Percentiles rank a stretch among this genome's conserved stretches.
Evolutionary conservation across 2,329 filamentous ascomycete genomes (phyloP).

Genomic region (Mycogone perniciosa): DNA sequence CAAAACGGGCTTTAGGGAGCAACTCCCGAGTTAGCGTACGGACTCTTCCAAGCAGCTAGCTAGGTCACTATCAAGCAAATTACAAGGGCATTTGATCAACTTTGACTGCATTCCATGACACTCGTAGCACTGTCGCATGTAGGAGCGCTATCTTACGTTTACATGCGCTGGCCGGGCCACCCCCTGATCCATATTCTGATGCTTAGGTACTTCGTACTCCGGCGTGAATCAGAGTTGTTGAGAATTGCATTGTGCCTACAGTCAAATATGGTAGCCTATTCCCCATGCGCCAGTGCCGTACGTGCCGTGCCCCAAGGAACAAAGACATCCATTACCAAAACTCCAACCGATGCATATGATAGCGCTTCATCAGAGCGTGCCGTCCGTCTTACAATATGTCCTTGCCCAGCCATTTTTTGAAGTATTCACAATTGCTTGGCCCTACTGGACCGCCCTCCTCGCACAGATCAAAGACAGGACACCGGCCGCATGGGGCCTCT

Average conservation of each 20-base stretch:
- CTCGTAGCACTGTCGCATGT: too few species aligned
- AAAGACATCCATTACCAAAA: conserved; percentile 9
- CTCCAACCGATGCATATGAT: conserved; percentile 18
- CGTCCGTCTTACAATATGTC: conserved; percentile 24
- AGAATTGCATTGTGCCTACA: neutral
- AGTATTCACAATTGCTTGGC: conserved; percentile 86
- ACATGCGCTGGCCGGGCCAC: too few species aligned
- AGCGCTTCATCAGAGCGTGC: neutral
- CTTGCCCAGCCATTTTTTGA: conserved; percentile 69
- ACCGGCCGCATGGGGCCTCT: conserved; percentile 83
- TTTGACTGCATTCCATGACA: too few species aligned
- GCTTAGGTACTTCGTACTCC: too few species aligned
- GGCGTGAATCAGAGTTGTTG: neutral
- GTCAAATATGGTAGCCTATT: neutral
- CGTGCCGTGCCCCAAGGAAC: neutral
- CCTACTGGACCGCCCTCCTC: conserved; percentile 86
- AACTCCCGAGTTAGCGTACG: conserved; percentile 1
- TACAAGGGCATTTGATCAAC: conserved; percentile 1
- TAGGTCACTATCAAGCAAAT: conserved; percentile 7
- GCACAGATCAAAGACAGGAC: conserved; percentile 89
- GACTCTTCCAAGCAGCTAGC: conserved; percentile 6
- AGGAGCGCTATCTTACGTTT: too few species aligned
- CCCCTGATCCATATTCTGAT: too few species aligned
- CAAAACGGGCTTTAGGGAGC: neutral
- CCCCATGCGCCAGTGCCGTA: conserved; percentile 5